These are phyloP conservation scores for Penicillium nucicola DNA, from an alignment of 495 filamentous ascomycete genomes.

Conservation along the genomic window DNA sequence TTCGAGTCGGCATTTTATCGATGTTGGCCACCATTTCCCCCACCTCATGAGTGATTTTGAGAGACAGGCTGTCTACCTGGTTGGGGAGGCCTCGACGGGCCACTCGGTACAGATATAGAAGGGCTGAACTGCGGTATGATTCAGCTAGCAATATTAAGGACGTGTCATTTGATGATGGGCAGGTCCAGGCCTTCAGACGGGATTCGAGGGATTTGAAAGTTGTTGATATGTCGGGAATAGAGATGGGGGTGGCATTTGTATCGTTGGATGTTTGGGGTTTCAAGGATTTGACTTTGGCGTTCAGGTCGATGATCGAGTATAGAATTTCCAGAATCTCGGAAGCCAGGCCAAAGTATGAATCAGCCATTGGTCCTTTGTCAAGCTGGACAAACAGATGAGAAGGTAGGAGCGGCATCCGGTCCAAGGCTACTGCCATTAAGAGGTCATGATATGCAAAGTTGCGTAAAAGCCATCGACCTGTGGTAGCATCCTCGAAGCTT, in stretches of 20 bases:
- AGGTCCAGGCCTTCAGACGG: slow-evolving; percentile 1
- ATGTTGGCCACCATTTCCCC: slow-evolving; percentile 3
- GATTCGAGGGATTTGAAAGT: background rate
- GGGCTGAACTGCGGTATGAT: slow-evolving; percentile 10
- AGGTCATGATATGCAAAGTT: slow-evolving; percentile 14
- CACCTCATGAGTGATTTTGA: background rate
- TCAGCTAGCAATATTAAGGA: slow-evolving; percentile 6
- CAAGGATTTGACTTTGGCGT: slow-evolving; percentile 1
- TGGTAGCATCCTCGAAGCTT: slow-evolving; percentile 7
- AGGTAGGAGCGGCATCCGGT: slow-evolving; percentile 4
- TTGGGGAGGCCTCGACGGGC: background rate
- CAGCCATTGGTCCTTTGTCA: slow-evolving; percentile 3
- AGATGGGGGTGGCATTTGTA: background rate
- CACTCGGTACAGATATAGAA: slow-evolving; percentile 9
- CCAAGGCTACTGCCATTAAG: slow-evolving; percentile 7
- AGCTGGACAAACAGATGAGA: slow-evolving; percentile 7
- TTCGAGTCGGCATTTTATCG: slow-evolving; percentile 10
- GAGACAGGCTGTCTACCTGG: background rate
- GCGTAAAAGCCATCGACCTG: slow-evolving; percentile 9
- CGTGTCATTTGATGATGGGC: slow-evolving; percentile 3
- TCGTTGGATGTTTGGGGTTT: background rate
- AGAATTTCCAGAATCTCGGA: slow-evolving; percentile 9
- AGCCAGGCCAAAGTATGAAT: slow-evolving; percentile 14
- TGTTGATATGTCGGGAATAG: background rate
- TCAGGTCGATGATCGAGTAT: background rate